phyloP scores from a whole-genome alignment of 139 green algal species.

The Edaphochlamys debaryana region DNA sequence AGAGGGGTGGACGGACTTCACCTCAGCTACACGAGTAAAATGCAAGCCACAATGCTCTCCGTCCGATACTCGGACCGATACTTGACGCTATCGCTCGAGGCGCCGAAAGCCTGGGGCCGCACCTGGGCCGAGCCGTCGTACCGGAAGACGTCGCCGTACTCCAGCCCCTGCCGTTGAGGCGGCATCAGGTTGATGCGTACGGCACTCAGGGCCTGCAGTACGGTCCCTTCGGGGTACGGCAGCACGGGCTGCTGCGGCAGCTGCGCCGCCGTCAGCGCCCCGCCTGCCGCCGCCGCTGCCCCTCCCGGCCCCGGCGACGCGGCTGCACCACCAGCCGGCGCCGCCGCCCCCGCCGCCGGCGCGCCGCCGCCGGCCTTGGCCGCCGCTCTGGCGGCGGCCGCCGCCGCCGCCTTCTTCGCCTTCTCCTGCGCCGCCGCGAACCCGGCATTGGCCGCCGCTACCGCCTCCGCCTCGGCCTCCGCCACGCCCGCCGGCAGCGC shows the following conservation, averaged over 20 bases:
- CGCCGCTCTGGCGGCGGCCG: neutral
- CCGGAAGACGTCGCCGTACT: conserved; percentile 36
- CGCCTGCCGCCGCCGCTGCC: neutral
- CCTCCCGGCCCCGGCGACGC: neutral
- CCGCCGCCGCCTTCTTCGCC: neutral
- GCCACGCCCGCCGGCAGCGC: neutral
- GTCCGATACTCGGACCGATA: too few relatives aligned
- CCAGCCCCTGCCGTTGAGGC: conserved; percentile 13
- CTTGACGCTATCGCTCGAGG: too few relatives aligned
- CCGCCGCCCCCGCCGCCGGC: neutral
- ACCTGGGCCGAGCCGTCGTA: conserved; percentile 31
- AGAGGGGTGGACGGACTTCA: too few relatives aligned
- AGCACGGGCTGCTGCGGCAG: conserved; percentile 11
- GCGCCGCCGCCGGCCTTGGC: neutral
- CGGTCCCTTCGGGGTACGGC: neutral
- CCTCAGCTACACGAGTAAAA: too few relatives aligned
- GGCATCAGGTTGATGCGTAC: conserved; percentile 36
- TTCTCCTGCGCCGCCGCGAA: neutral
- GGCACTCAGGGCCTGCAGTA: neutral
- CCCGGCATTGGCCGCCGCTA: neutral
- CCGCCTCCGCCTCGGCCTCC: neutral
- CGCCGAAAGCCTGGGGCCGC: too few relatives aligned
- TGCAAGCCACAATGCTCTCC: too few relatives aligned
- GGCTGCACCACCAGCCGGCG: too few relatives aligned
- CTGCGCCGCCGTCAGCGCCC: neutral